Evolutionary conservation across 2,329 filamentous ascomycete species (phyloP).

Genomic region (Dothideomycetes sp.): DNA sequence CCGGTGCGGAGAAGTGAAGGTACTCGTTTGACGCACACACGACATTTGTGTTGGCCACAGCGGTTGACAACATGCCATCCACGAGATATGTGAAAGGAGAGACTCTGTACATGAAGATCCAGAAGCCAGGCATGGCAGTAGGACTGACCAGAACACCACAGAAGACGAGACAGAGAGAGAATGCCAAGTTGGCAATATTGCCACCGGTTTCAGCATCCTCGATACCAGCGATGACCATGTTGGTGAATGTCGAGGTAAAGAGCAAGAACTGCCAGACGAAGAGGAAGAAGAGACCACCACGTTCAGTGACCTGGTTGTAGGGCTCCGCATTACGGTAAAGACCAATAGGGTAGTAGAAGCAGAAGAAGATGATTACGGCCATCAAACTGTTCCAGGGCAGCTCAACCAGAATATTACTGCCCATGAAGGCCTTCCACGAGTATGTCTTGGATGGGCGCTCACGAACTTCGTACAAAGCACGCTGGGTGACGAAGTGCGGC

Average conservation of each 20-base stretch:
- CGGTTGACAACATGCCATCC: conserved; percentile 30
- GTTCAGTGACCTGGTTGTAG: conserved; percentile 35
- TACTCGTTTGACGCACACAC: conserved; percentile 38
- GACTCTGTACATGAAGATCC: conserved; percentile 67
- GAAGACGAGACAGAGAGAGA: conserved; percentile 41
- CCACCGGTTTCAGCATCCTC: conserved; percentile 60
- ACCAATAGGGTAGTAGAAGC: conserved; percentile 81
- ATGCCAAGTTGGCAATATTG: conserved; percentile 42
- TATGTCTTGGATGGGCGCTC: conserved; percentile 60
- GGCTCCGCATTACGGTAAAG: conserved; percentile 55
- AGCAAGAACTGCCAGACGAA: conserved; percentile 51
- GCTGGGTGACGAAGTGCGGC: conserved; percentile 50
- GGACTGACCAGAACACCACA: conserved; percentile 54
- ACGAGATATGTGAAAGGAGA: conserved; percentile 59
- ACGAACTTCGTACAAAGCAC: conserved; percentile 50
- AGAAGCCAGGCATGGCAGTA: conserved; percentile 55
- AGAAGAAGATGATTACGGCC: conserved; percentile 57
- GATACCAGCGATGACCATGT: conserved; percentile 63
- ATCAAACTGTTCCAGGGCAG: conserved; percentile 57
- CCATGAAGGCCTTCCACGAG: conserved; percentile 65
- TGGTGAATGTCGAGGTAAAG: conserved; percentile 62
- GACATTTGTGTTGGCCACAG: conserved; percentile 39
- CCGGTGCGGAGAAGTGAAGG: conserved; percentile 32
- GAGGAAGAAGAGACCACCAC: conserved; percentile 57
- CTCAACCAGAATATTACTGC: conserved; percentile 63